Evolutionary conservation across 495 filamentous ascomycete genomes (phyloP).

Genomic region (Astrocystis sublimbata): DNA sequence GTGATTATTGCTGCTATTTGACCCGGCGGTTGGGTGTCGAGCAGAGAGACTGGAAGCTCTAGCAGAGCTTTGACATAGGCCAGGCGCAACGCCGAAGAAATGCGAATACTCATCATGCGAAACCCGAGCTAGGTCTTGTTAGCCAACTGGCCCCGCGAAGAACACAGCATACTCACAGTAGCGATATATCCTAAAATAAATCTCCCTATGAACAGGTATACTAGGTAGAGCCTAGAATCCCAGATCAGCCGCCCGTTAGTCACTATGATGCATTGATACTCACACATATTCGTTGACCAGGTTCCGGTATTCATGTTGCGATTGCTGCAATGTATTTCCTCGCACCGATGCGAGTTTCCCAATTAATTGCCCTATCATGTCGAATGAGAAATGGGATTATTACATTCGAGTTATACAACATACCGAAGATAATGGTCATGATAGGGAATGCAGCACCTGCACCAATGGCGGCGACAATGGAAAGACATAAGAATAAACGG

Average conservation of each 20-base stretch:
- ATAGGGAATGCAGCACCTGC: constrained; percentile 52
- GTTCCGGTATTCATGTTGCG: constrained; percentile 21
- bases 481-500: constrained; percentile 39
- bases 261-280: constrained; percentile 6
- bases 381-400: not conserved
- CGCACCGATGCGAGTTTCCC: constrained; percentile 30
- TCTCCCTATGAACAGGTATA: constrained; percentile 64
- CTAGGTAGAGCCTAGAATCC: constrained; percentile 51
- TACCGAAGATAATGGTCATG: constrained; percentile 54
- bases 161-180: constrained; percentile 43
- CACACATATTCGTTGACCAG: constrained; percentile 32
- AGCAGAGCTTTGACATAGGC: constrained; percentile 56
- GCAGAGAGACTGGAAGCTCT: constrained; percentile 51
- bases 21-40: constrained; percentile 56
- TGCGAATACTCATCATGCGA: constrained; percentile 54
- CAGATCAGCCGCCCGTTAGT: constrained; percentile 3
- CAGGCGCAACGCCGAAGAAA: constrained; percentile 56
- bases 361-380: constrained; percentile 46
- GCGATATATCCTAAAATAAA: constrained; percentile 58
- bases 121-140: constrained; percentile 47
- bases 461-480: constrained; percentile 48
- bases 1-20: constrained; percentile 63
- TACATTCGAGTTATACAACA: constrained; percentile 17
- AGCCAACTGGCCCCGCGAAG: constrained; percentile 5
- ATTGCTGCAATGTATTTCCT: constrained; percentile 15